These are phyloP conservation scores for Diaporthe sp. DNA, from an alignment of 2,329 filamentous ascomycete genomes.

Conservation along the genomic window DNA sequence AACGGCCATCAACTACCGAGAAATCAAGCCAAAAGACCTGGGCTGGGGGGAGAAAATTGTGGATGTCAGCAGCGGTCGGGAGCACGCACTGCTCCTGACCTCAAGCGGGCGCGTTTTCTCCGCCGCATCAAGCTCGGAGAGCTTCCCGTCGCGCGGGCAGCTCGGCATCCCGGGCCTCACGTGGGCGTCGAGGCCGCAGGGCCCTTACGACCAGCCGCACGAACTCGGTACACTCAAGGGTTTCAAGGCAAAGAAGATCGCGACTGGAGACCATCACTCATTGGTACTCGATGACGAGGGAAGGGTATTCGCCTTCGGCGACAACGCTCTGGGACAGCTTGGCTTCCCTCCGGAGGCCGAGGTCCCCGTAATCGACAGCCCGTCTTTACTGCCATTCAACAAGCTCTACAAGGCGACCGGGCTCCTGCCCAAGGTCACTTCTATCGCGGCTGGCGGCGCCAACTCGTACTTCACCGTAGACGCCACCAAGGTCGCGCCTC, in stretches of 20 bases:
- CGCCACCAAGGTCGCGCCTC: conserved; percentile 70
- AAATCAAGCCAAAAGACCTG: conserved; percentile 75
- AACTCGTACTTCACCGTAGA: conserved; percentile 93
- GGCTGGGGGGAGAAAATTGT: conserved; percentile 80
- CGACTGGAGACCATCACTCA: conserved; percentile 89
- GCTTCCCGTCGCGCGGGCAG: conserved; percentile 87
- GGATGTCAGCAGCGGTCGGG: conserved; percentile 82
- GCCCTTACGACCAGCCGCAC: conserved; percentile 85
- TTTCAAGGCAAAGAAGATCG: conserved; percentile 80
- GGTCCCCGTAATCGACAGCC: conserved; percentile 75
- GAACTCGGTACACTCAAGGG: conserved; percentile 81
- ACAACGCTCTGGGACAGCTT: conserved; percentile 92
- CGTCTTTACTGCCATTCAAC: conserved; percentile 78
- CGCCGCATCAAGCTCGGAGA: conserved; percentile 82
- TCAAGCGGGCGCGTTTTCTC: conserved; percentile 89
- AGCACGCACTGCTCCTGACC: conserved; percentile 90
- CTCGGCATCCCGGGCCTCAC: conserved; percentile 87
- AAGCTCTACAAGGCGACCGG: conserved; percentile 79
- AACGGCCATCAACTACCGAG: conserved; percentile 76
- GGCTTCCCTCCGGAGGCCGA: conserved; percentile 81
- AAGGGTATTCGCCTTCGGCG: conserved; percentile 87
- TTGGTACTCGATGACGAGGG: conserved; percentile 82
- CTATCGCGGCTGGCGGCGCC: conserved; percentile 85
- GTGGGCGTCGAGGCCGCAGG: conserved; percentile 82
- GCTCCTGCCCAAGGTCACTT: conserved; percentile 77